Evolutionary conservation across 2,329 filamentous ascomycete species (phyloP).

Genomic region (Aspergillus sergii): DNA sequence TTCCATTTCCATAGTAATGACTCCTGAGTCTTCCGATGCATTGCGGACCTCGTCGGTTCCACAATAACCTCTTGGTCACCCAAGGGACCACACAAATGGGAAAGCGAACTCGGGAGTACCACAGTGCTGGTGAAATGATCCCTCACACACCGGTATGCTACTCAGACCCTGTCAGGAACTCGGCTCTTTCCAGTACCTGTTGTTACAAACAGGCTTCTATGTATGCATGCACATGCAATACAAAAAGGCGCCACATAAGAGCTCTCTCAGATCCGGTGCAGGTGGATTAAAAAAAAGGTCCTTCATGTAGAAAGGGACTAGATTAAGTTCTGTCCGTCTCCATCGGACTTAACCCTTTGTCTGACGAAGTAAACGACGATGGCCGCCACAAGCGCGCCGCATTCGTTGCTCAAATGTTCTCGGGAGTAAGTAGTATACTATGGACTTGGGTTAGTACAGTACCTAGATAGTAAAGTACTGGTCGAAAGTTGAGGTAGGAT

Average conservation of each 20-base stretch:
- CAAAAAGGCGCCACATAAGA: background rate
- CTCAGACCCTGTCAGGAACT: conserved; percentile 6
- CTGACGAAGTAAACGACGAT: background rate
- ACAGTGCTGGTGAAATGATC: background rate
- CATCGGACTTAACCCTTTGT: conserved; percentile 5
- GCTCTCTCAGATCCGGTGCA: background rate
- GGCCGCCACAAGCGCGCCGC: conserved; percentile 11
- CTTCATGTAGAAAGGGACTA: background rate
- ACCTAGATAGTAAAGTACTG: background rate
- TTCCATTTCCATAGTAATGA: conserved; percentile 2
- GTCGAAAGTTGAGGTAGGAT: background rate
- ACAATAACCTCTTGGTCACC: conserved; percentile 2
- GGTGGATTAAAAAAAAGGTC: background rate
- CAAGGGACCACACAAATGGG: conserved; percentile 3
- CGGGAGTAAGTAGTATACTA: background rate
- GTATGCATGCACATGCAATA: conserved; percentile 2
- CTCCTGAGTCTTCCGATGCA: conserved; percentile 6
- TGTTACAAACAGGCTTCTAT: background rate
- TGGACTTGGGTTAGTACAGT: background rate
- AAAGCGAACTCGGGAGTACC: conserved; percentile 1
- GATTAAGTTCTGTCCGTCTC: background rate
- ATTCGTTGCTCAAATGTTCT: background rate
- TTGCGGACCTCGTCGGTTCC: conserved; percentile 10
- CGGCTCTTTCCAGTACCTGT: background rate
- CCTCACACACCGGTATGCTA: background rate